Base-by-base conservation (phyloP, 2,329 filamentous ascomycete species). In the Clarireedia homoeocarpa region DNA sequence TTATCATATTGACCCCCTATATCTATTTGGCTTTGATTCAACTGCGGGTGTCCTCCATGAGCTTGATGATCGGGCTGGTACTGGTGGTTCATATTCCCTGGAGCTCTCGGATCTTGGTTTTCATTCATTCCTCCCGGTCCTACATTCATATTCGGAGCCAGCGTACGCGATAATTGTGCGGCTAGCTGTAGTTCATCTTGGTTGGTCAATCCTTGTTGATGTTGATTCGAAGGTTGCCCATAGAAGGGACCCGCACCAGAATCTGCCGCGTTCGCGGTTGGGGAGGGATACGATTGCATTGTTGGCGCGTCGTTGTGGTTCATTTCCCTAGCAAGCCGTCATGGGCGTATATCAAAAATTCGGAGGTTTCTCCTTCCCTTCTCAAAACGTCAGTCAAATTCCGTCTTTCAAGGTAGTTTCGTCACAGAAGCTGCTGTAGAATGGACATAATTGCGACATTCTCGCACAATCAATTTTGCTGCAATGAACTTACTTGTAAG, bases 1-100 rank as follows among this genome's bases (percentile, higher is more conserved):
- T 74, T 68, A 23, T 54, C 70, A 45, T 74, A 74, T 59, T 74
- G 72, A 65, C 79, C 78, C 61, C 72, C 74, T 61, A 80, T 62
- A 46, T 66, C 65, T 58, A 69, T 61, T 34, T 60, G 58, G 5
- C 56, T 58, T 53, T 67, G 64, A 30, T 42, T 55, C 17, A 59
- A 51, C 14, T 61, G 36, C 26, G 55, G 54, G 27, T 66, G 64
- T 5, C 52, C 52, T 38, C 56, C 47, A 51, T 63, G 62, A 27
- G 54, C 14, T 30, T 59, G 56, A 50, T 69, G 65, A 48, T 71
- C 67, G 26, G 71, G 67, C 42, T 69, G 65, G 40, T 67, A 69
- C 47, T 68, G 67, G 39, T 66, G 66, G 38, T 42, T 54, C 34
- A 55, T 71, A 69, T 55, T 72, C 65, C 59, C 73, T 68, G 60